Base-by-base conservation (phyloP, 106 monocot species). In the Allium fistulosum region DNA sequence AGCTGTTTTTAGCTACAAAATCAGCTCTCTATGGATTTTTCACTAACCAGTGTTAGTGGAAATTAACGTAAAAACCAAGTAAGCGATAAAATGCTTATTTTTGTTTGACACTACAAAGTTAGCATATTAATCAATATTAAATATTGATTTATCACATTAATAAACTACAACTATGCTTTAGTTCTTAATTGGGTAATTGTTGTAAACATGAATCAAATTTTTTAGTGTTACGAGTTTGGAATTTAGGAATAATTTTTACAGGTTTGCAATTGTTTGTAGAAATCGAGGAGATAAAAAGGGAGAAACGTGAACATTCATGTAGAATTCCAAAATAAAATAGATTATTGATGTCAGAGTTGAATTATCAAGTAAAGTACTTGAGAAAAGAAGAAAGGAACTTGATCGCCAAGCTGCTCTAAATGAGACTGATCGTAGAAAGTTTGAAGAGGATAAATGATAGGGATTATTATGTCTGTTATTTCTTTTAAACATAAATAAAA, bases 381-480 rank as follows among this genome's bases (percentile, higher is more conserved):
- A 71, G 17, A 2, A 57, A 49, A 78, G 75, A 72, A 11, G 52
- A 12, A 64, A 75, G 59, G 53, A 85, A 62, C 80, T 77, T 17
- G 76, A 74, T 22, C 53, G 59, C 1, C 52, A 71, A 59, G 78
- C 58, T 64, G 68, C 72, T 68, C 71, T 71, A 46, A 71, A 53
- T 62, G 75, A 79, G 9, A 18, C 52, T 71, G 78, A 83, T 49
- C 78, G 17, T 14, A 67, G 22, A 48, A 72, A 72, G 55, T 69
- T 80, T 37, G 77, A 63, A n/a, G 76, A 58, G 57, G 80, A 81
- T 45, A 80, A 78, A 51, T 49, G 69, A 78, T n/a, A 81, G 81
- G 85, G 78, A 73, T 22, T 22, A 66, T 26, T 11, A 52, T 52
- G 11, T 8, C 9, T 52, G 11, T 11, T 11, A 11, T 52, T 52